Conservation (phyloP, 2,329 filamentous ascomycete species). For the Paramyrothecium sp. region DNA sequence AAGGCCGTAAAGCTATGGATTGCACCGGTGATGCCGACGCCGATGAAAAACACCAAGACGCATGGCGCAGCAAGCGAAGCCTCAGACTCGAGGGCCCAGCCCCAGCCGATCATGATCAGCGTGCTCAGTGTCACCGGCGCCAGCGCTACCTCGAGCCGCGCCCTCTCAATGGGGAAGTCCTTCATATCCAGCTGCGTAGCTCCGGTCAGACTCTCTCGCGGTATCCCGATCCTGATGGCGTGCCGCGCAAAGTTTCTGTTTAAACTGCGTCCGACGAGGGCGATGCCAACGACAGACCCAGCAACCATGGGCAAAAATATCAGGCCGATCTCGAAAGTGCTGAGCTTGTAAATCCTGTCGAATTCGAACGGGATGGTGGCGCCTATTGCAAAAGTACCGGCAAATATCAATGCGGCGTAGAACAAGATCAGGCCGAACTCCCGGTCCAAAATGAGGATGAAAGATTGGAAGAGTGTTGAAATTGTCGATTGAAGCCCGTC, state of each 20-base stretch:
- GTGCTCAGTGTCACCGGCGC: not conserved
- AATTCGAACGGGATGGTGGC: not conserved
- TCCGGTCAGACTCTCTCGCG: not conserved
- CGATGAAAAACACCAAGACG: not conserved
- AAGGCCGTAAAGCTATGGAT: not conserved
- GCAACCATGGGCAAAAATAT: not conserved
- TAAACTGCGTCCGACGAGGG: not conserved
- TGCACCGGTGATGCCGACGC: not conserved
- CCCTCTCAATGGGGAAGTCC: not conserved
- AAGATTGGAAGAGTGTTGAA: not conserved
- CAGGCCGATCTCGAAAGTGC: not conserved
- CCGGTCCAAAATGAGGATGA: not conserved
- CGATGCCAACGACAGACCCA: not conserved
- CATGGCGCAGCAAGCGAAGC: not conserved
- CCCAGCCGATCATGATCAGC: not conserved
- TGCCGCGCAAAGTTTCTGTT: not conserved
- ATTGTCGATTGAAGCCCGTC: not conserved
- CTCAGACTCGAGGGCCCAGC: not conserved
- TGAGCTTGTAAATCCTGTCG: not conserved
- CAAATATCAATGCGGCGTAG: not conserved
- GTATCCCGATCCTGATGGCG: not conserved
- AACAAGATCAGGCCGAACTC: not conserved
- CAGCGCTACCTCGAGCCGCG: not conserved
- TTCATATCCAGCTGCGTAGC: too few relatives aligned
- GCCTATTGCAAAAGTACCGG: not conserved